Base-by-base conservation (phyloP, 2,329 filamentous ascomycete species). In the Pseudonectria foliicola region DNA sequence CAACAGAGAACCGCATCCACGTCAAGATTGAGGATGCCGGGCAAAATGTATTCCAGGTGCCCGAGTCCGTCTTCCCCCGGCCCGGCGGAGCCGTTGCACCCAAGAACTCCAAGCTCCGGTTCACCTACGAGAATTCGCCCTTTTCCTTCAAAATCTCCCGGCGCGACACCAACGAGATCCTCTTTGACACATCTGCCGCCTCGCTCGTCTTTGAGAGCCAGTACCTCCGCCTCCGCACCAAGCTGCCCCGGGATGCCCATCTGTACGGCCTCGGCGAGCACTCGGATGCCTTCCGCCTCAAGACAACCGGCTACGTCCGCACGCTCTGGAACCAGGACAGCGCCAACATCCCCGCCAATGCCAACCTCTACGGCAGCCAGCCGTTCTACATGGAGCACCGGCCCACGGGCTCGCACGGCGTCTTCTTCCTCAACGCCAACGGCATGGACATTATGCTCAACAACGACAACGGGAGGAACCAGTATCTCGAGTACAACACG, bases 241-340 rank as follows among this genome's bases (percentile, higher is more conserved):
- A 68, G 40, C 66, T 92, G 10, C 84, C 85, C 0, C 58, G 73
- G 1, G 66, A 77, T 34, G 82, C 84, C 0, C 76, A 82, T 48
- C 63, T 92, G 6, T 92, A 92, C 53, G 85, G 86, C 1, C 68
- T 90, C 2, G 85, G 85, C 25, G 85, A 90, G 60, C 82, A 87
- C 54, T 80, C 75, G 3, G 84, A 89, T 46, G 67, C 77, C 2
- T 77, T 87, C 50, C 71, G 74, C 30, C 66, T 88, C 39, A 77
- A 79, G 42, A 82, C 76, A 0, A 77, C 72, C 23, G 73, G 82
- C 57, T 61, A 61, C 45, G 68, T 53, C 30, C 77, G 83, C 26
- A 85, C 82, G 0, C 53, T 87, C 6, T 85, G 81, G 76, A 80
- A 78, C 31, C 71, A 80, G 29, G 84, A 88, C 58, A 68, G 80